Evolutionary conservation across 139 green algal genomes (phyloP).

Genomic region (Pedinophyceae sp.): DNA sequence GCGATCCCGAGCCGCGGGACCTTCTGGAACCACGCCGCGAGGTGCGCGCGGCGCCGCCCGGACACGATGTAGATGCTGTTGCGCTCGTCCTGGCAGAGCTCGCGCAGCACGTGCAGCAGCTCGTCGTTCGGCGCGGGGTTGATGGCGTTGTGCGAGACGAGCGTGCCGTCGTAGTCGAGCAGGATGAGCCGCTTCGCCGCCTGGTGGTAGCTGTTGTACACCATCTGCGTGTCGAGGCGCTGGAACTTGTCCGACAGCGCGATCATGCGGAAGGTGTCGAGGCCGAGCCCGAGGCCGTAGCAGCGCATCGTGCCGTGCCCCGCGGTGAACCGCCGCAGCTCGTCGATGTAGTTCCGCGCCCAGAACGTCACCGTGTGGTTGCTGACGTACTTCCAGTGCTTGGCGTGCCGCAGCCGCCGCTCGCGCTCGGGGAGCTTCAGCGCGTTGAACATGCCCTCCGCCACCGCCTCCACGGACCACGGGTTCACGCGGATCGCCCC

Average conservation of each 20-base stretch:
- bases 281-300: conserved; percentile 90
- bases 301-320: conserved; percentile 73
- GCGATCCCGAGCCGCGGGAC: conserved; percentile 60
- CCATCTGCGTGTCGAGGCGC: conserved; percentile 44
- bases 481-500: conserved; percentile 95
- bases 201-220: conserved; percentile 38
- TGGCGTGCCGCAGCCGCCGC: conserved; percentile 71
- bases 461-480: conserved; percentile 73
- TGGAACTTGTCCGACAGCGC: conserved; percentile 85
- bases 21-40: conserved; percentile 66
- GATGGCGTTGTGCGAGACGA: conserved; percentile 47
- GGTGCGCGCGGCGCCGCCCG: conserved; percentile 45
- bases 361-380: conserved; percentile 88
- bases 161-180: conserved; percentile 95
- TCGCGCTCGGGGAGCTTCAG: conserved; percentile 48
- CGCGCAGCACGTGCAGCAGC: conserved; percentile 26
- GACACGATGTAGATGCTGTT: conserved; percentile 87
- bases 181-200: conserved; percentile 54
- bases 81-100: conserved; percentile 43
- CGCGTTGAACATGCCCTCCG: conserved; percentile 76
- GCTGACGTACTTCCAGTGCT: conserved; percentile 93
- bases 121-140: conserved; percentile 23
- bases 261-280: conserved; percentile 92
- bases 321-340: conserved; percentile 29
- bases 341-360: conserved; percentile 28